Conservation (phyloP, 2,329 filamentous ascomycete species). For the Curvularia lunata region DNA sequence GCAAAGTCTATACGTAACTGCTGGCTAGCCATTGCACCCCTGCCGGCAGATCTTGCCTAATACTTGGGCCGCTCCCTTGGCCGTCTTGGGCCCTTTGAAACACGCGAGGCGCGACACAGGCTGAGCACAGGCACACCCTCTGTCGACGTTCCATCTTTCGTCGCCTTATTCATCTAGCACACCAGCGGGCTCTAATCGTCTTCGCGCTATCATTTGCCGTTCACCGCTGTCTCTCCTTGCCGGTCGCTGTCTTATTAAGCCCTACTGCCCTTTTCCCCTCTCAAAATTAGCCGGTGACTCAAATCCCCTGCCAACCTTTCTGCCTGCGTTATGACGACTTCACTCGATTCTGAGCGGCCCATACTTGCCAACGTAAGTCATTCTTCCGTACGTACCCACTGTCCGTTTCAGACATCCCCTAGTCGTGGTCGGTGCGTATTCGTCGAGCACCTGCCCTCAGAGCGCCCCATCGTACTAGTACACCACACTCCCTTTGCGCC, state of each 20-base stretch:
- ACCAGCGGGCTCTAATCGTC: background rate
- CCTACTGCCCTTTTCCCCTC: background rate
- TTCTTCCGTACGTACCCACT: slow-evolving; percentile 33
- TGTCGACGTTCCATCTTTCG: slow-evolving; percentile 13
- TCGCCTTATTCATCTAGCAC: slow-evolving; percentile 11
- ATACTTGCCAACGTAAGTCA: slow-evolving; percentile 51
- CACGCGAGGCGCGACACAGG: slow-evolving; percentile 22
- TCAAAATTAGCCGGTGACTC: background rate
- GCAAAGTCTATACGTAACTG: background rate
- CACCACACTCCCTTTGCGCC: slow-evolving; percentile 1
- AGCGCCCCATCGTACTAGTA: slow-evolving; percentile 3
- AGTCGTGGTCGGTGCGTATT: slow-evolving; percentile 26
- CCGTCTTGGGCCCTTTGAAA: slow-evolving; percentile 36
- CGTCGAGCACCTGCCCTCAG: slow-evolving; percentile 4
- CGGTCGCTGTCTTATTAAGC: background rate
- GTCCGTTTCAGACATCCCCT: slow-evolving; percentile 40
- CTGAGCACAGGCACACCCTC: slow-evolving; percentile 24
- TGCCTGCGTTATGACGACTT: slow-evolving; percentile 45
- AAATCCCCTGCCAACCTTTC: slow-evolving; percentile 5
- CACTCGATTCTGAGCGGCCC: slow-evolving; percentile 49
- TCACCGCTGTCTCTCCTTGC: background rate
- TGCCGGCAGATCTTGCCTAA: slow-evolving; percentile 25
- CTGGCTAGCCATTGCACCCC: slow-evolving; percentile 12
- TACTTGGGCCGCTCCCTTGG: slow-evolving; percentile 31
- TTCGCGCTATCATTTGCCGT: background rate